Base-by-base conservation (phyloP, 768 basidiomycete species). In the Mycena filopes region DNA sequence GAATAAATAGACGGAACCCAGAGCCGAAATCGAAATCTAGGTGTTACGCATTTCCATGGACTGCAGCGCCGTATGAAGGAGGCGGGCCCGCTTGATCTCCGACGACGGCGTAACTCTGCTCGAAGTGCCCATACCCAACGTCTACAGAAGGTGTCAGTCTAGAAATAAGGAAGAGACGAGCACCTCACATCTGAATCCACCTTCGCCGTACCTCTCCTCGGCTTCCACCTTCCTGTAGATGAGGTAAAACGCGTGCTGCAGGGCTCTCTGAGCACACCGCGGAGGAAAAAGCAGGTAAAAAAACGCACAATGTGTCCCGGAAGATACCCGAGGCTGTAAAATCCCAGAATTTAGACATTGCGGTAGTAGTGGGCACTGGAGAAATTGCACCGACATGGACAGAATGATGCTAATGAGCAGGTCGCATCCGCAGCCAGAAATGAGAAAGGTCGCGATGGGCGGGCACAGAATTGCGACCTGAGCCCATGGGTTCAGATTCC, bases 191-290 rank as follows among this genome's bases (percentile, higher is more conserved):
- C 74, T 72, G 74, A 80, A 89, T 26, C 84, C 82, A n/a, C 85
- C 87, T 5, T 70, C 76, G 18, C 88, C 88, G 65, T 84, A 89
- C 38, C 70, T 76, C 66, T 87, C 87, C 59, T 87, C 85, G 1
- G 88, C 89, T 66, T 85, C 75, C 78, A 88, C 84, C 78, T 85
- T 86, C 78, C 77, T 83, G 75, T 87, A 88, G 63, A 89, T 87
- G 48, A 89, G 78, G 85, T 85, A 89, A 76, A 88, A 87, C 1
- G 86, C 85, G 67, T 89, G 86, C 86, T 87, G 55, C 29, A 5
- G 7, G 38, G 46, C 42, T 31, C 18, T 33, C 11, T 31, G 25
- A 38, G 31, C 59, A 4, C 41, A 29, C 41, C 47, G 26, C 18
- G 16, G 36, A 16, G 20, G 25, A 9, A 20, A 46, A 23, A n/a